phyloP scores from a whole-genome alignment of 495 filamentous ascomycete species.

The Ramalina peruviana region DNA sequence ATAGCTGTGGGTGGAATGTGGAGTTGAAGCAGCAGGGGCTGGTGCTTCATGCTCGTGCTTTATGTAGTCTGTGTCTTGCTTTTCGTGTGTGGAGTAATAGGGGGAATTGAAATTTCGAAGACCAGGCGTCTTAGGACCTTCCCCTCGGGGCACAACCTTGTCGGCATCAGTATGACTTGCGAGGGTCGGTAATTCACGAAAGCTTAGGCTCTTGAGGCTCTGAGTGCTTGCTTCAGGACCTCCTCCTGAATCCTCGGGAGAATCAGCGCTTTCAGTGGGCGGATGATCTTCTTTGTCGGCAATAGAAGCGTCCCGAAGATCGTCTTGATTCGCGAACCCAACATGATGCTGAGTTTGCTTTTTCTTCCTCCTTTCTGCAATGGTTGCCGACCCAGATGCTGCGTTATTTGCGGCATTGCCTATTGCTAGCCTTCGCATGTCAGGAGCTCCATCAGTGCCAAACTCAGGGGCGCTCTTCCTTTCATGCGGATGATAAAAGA shows the following conservation, averaged over 20 bases:
- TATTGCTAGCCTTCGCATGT: slow-evolving; percentile 11
- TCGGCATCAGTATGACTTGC: slow-evolving; percentile 5
- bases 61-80: slow-evolving; percentile 16
- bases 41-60: slow-evolving; percentile 6
- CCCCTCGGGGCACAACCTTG: slow-evolving; percentile 11
- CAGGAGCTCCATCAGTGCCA: slow-evolving; percentile 6
- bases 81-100: slow-evolving; percentile 12
- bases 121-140: slow-evolving; percentile 15
- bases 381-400: slow-evolving; percentile 2
- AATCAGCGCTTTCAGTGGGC: neutral
- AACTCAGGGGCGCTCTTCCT: slow-evolving; percentile 1
- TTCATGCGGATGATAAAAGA: slow-evolving; percentile 10
- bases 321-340: slow-evolving; percentile 34
- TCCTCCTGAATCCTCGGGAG: neutral
- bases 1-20: neutral
- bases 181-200: neutral
- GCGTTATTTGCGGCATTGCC: slow-evolving; percentile 5
- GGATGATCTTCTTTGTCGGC: neutral
- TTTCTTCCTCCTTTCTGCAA: slow-evolving; percentile 12
- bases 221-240: neutral
- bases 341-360: slow-evolving; percentile 34
- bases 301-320: too few relatives aligned
- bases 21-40: neutral
- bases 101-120: slow-evolving; percentile 24
- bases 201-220: neutral